A percentile compares a stretch with the other conserved stretches of the same genome.
Conservation (phyloP, 129 eudicot genomes). For the Saussurea involucrata region DNA sequence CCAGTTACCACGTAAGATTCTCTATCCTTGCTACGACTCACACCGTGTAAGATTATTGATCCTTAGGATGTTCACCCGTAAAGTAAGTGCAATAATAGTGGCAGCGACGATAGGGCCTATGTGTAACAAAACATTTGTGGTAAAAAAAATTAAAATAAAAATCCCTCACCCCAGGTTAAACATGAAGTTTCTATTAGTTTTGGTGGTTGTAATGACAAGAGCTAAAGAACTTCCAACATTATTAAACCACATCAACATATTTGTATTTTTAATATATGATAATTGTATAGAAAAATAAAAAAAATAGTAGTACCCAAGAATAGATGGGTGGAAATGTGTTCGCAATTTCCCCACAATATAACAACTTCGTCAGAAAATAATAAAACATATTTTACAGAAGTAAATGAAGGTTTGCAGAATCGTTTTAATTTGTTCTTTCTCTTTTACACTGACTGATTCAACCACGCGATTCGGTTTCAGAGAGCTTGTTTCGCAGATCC, state of each 20-base stretch:
- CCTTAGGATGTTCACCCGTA: too few relatives aligned
- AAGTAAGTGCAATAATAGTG: background rate
- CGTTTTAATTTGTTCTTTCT: background rate
- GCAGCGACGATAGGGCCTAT: background rate
- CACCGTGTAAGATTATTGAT: too few relatives aligned
- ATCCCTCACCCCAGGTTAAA: background rate
- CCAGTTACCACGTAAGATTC: background rate
- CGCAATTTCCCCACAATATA: background rate
- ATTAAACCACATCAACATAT: background rate
- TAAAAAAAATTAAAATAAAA: background rate
- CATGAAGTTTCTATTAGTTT: too few relatives aligned
- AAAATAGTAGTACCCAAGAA: background rate
- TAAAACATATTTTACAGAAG: background rate
- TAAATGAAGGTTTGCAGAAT: background rate
- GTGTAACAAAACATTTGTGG: background rate
- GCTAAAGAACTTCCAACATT: too few relatives aligned
- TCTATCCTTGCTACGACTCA: background rate
- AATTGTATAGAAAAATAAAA: too few relatives aligned
- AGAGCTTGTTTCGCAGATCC: conserved; percentile 74
- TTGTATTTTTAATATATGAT: background rate
- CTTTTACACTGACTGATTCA: conserved; percentile 5
- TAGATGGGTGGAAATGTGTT: background rate
- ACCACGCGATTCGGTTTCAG: conserved; percentile 32
- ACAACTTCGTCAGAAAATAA: background rate
- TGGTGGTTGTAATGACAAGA: too few relatives aligned